Base-by-base conservation (phyloP, 2,329 filamentous ascomycete genomes). In the Neonectria sp. region DNA sequence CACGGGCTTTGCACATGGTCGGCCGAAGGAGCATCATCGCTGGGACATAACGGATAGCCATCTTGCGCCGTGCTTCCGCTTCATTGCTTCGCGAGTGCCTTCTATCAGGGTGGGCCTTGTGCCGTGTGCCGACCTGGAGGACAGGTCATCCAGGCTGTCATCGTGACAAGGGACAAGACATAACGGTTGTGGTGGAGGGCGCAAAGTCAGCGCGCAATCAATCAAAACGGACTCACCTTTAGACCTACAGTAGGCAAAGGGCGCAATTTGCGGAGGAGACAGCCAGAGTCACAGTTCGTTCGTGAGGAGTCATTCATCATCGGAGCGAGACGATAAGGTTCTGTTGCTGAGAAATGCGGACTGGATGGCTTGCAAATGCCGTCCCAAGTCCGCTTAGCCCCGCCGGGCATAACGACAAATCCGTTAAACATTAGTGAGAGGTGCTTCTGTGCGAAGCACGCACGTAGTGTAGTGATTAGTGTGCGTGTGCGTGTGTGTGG, bases 81-180 rank as follows among this genome's bases (percentile, higher is more conserved):
- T 43, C 45, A 17, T 45, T 35, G 40, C 29, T 46, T 49, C 43
- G 11, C 40, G 11, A 17, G n/a, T 37, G 21, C n/a, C 29, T 49
- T 37, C 56, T 8, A 57, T 53, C 46, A 46, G 9, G 63, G 63
- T 61, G 63, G 63, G 45, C 57, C 63, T 51, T 46, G 57, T 65
- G 63, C 63, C 45, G 29, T 55, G 40, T 37, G 49, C 29, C 49
- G 43, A 35, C 51, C n/a, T 9, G 29, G 33, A n/a, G 29, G n/a
- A 31, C 24, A 27, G 67, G 68, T 74, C 71, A 73, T 65, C 40
- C 60, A 68, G n/a, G 40, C 61, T 63, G 60, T 64, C 70, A 73
- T 71, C 60, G 71, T 73, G 70, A 71, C 56, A 27, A 35, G 55
- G 8, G 27, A 29, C 40, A 65, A 57, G 49, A 60, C 60, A 70